A percentile compares a stretch with the other conserved stretches of the same genome.
Evolutionary conservation across 495 filamentous ascomycete genomes (phyloP).

Genomic region (Acidomyces sp.): DNA sequence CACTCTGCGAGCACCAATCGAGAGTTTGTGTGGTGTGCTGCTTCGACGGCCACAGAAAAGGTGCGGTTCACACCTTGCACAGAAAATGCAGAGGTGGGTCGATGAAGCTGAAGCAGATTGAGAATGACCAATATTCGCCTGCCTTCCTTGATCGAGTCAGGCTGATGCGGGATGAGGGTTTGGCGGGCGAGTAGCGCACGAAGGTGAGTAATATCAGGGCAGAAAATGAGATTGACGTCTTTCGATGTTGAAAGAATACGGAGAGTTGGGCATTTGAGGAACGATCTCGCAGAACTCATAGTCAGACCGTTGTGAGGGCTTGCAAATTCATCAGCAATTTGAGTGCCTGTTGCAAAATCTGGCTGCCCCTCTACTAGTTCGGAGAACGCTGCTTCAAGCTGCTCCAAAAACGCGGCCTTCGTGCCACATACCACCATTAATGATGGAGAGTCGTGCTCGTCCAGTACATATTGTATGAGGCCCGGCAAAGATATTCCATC

Average conservation of each 20-base stretch:
- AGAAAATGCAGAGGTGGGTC: slow-evolving; percentile 64
- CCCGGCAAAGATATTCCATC: slow-evolving; percentile 41
- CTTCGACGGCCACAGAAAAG: slow-evolving; percentile 53
- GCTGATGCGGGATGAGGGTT: background rate
- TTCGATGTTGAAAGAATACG: slow-evolving; percentile 54
- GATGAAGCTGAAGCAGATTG: slow-evolving; percentile 54
- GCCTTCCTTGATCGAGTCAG: too few species aligned
- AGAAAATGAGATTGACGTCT: slow-evolving; percentile 54
- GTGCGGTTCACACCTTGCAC: slow-evolving; percentile 68
- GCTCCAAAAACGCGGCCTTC: slow-evolving; percentile 47
- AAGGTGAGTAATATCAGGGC: slow-evolving; percentile 60
- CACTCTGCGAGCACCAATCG: slow-evolving; percentile 25
- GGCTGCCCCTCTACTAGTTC: too few species aligned
- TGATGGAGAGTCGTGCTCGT: slow-evolving; percentile 39
- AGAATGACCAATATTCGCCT: slow-evolving; percentile 44
- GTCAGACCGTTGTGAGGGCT: too few species aligned
- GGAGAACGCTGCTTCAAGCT: slow-evolving; percentile 6
- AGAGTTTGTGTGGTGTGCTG: slow-evolving; percentile 28
- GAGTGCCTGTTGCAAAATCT: too few species aligned
- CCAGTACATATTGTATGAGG: slow-evolving; percentile 51
- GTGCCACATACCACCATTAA: slow-evolving; percentile 60
- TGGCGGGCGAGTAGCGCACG: slow-evolving; percentile 36
- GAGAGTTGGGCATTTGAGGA: too few species aligned
- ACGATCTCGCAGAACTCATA: too few species aligned
- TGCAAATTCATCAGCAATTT: too few species aligned